These are phyloP conservation scores for Diplotaxis tenuifolia DNA, from an alignment of 345 rosid genomes.

Conservation along the genomic window DNA sequence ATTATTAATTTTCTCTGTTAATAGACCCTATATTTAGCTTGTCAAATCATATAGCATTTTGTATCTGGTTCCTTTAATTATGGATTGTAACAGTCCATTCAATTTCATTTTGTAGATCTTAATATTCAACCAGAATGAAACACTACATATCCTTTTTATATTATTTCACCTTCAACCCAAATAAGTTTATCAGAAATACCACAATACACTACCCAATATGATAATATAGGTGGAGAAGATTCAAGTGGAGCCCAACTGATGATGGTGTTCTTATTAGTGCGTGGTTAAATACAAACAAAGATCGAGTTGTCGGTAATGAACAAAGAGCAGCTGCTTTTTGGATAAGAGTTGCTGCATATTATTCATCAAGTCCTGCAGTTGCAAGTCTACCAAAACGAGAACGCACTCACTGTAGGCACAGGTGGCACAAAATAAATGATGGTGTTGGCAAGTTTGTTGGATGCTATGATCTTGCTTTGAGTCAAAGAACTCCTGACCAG, in stretches of 20 bases:
- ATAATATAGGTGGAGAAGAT: background rate
- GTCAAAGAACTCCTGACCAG: background rate
- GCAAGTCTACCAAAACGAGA: background rate
- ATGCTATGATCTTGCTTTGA: background rate
- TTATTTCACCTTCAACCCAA: background rate
- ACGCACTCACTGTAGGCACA: background rate
- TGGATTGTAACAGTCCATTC: too few species aligned
- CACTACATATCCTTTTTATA: background rate
- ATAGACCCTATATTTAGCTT: background rate
- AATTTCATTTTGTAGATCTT: background rate
- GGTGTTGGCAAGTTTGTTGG: background rate
- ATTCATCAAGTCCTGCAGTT: background rate
- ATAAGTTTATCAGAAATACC: background rate
- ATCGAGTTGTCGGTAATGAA: background rate
- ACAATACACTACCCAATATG: background rate
- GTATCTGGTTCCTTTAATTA: background rate
- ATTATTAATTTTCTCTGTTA: background rate
- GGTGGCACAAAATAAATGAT: background rate
- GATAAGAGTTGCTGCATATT: background rate
- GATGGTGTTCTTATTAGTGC: background rate
- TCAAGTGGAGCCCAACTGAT: background rate
- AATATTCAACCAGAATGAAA: background rate
- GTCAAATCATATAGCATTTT: background rate
- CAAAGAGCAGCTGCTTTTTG: background rate
- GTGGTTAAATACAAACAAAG: background rate